Conservation (phyloP, 768 basidiomycete species). For the Collybia nuda region DNA sequence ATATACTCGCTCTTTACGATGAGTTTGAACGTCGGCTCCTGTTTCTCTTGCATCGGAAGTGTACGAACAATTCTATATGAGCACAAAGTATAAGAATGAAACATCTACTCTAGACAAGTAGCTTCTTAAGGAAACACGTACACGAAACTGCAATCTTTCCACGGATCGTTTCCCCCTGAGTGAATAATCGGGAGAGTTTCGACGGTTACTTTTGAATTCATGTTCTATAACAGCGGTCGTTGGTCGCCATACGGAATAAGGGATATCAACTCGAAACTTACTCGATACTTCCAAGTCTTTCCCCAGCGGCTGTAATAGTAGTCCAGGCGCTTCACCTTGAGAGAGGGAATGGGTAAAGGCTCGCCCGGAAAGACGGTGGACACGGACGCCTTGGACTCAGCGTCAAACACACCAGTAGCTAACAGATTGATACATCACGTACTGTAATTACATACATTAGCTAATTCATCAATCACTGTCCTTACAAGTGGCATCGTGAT, state of each 20-base stretch:
- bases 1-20: conserved; percentile 61
- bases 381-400: conserved; percentile 31
- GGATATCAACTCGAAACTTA: conserved; percentile 18
- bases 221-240: conserved; percentile 37
- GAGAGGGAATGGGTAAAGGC: conserved; percentile 38
- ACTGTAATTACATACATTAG: no score
- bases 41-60: conserved; percentile 37
- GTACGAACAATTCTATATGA: conserved; percentile 53
- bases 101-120: neutral
- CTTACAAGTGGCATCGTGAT: no score
- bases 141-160: conserved; percentile 61
- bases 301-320: conserved; percentile 59
- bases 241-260: neutral
- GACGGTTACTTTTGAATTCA: conserved; percentile 49
- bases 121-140: conserved; percentile 19
- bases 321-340: conserved; percentile 63
- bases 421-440: no score
- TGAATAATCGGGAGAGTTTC: conserved; percentile 43
- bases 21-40: conserved; percentile 47
- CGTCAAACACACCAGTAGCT: conserved; percentile 21
- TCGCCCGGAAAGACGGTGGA: conserved; percentile 35
- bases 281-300: conserved; percentile 57
- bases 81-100: no score
- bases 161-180: conserved; percentile 45
- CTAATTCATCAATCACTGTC: no score